These are phyloP conservation scores for Pythium aphanidermatum DNA, from an alignment of 352 stramenopile species.

Conservation along the genomic window DNA sequence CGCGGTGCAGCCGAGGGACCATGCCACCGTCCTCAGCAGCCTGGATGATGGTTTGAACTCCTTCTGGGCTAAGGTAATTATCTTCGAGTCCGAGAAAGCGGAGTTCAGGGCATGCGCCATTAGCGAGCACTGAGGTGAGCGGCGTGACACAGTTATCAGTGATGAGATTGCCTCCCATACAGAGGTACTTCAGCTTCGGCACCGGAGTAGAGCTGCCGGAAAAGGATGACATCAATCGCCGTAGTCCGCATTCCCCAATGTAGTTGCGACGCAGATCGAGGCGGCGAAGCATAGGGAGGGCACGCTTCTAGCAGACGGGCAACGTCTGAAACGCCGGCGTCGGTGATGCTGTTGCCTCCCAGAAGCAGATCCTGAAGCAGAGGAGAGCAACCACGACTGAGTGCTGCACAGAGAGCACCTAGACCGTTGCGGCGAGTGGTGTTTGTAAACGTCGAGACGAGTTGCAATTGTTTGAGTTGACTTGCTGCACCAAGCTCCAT, in stretches of 20 bases:
- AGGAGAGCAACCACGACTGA: slow-evolving; percentile 41
- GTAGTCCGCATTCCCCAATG: no score
- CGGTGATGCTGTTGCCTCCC: slow-evolving; percentile 58
- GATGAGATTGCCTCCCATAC: slow-evolving; percentile 76
- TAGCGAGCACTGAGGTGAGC: slow-evolving; percentile 33
- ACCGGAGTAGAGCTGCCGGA: slow-evolving; percentile 1
- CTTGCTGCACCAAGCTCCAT: slow-evolving; percentile 31
- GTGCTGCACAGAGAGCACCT: slow-evolving; percentile 28
- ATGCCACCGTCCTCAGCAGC: slow-evolving; percentile 35
- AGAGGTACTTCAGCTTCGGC: slow-evolving; percentile 54
- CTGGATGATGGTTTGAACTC: slow-evolving; percentile 59
- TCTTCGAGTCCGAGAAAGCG: slow-evolving; percentile 74
- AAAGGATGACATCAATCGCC: slow-evolving; percentile 35
- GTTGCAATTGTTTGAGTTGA: slow-evolving; percentile 45
- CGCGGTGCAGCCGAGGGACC: slow-evolving; percentile 42
- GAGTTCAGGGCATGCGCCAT: slow-evolving; percentile 34
- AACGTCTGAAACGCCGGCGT: slow-evolving; percentile 43
- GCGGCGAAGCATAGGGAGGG: slow-evolving; percentile 31
- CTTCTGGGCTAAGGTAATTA: slow-evolving; percentile 65
- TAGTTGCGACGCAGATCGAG: slow-evolving; percentile 46
- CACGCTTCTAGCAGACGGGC: slow-evolving; percentile 29
- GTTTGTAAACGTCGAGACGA: slow-evolving; percentile 70
- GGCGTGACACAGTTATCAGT: slow-evolving; percentile 66
- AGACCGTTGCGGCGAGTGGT: slow-evolving; percentile 49
- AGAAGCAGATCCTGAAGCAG: slow-evolving; percentile 49